phyloP scores from a whole-genome alignment of 805 yeast genomes.

The Metschnikowia baotianmanensis region DNA sequence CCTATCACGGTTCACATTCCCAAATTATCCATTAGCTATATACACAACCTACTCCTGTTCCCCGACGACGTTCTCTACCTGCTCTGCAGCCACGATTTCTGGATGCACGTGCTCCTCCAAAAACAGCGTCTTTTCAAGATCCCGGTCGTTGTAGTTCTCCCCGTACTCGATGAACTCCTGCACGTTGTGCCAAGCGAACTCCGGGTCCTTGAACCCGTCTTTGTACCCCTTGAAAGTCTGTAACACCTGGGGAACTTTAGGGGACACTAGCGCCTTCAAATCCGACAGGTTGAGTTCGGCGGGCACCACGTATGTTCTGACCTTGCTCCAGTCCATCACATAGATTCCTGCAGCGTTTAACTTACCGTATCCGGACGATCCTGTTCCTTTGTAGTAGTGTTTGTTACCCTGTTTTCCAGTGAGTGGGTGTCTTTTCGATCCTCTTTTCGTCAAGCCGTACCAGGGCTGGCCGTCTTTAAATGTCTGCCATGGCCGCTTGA shows the following conservation, averaged over 20 bases:
- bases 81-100: slow-evolving; percentile 14
- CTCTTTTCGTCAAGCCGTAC: slow-evolving; percentile 75
- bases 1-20: too few species aligned
- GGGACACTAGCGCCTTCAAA: slow-evolving; percentile 76
- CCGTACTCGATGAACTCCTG: slow-evolving; percentile 79
- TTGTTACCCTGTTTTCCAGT: slow-evolving; percentile 95
- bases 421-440: slow-evolving; percentile 78
- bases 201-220: slow-evolving; percentile 72
- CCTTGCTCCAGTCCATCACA: slow-evolving; percentile 77
- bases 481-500: slow-evolving; percentile 88
- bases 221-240: slow-evolving; percentile 68
- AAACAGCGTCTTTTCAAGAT: slow-evolving; percentile 34
- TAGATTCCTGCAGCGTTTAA: slow-evolving; percentile 74
- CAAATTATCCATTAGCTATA: slow-evolving; percentile 2
- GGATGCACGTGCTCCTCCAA: slow-evolving; percentile 38
- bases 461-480: slow-evolving; percentile 79
- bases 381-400: slow-evolving; percentile 92
- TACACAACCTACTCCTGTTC: slow-evolving; percentile 7
- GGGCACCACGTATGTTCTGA: slow-evolving; percentile 89
- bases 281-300: slow-evolving; percentile 32
- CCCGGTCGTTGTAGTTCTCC: slow-evolving; percentile 40
- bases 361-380: slow-evolving; percentile 89
- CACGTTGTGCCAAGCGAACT: slow-evolving; percentile 67
- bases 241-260: slow-evolving; percentile 64
- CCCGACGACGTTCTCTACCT: slow-evolving; percentile 13